Evolutionary conservation across 2,329 filamentous ascomycete genomes (phyloP), one percentile per base, ranked within the genome.

Genomic region (Fusarium zealandicum): DNA sequence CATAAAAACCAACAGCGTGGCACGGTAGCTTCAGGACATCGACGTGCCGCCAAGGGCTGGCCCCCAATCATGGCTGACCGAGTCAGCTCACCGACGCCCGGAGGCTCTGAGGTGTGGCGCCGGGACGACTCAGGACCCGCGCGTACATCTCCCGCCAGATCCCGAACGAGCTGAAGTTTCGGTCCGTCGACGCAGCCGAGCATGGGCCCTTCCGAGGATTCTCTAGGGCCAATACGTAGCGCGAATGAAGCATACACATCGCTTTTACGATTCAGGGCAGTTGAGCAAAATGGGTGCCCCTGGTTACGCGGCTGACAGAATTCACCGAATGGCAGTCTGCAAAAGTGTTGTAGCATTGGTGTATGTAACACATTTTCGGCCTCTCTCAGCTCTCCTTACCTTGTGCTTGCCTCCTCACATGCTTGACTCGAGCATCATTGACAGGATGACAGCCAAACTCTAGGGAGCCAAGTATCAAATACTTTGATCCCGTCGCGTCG

Each of bases 111-210:
- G 37, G 33, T 51, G 37, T 49, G 36, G 53, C 36, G 47, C 54
- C 32, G 25, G 22, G 44, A 48, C 59, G 42, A 56, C 45, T 49
- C 49, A 59, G 45, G 40, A 22, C 20, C 20, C 46, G 28, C 40
- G 28, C 40, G 59, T 62, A 54, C 54, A 62, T 62, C 45, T 44
- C 48, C 49, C 49, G 35, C 45, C 31, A 52, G 44, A 44, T 43
- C 50, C 59, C 50, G 46, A 51, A 37, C 30, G 28, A 63, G 59
- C 59, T 63, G 59, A 60, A 38, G 39, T 59, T 41, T 62, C 59
- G 59, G 59, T 28, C 59, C 59, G 59, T 56, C 35, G 13, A 40
- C n/a, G 9, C 33, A 46, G 43, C 33, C 17, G 25, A 28, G 25
- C 33, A 20, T 25, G 48, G 48, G 43, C 36, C 43, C 46, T 14